Conservation (phyloP, 2,329 filamentous ascomycete genomes). For the Calonectria hawksworthii region DNA sequence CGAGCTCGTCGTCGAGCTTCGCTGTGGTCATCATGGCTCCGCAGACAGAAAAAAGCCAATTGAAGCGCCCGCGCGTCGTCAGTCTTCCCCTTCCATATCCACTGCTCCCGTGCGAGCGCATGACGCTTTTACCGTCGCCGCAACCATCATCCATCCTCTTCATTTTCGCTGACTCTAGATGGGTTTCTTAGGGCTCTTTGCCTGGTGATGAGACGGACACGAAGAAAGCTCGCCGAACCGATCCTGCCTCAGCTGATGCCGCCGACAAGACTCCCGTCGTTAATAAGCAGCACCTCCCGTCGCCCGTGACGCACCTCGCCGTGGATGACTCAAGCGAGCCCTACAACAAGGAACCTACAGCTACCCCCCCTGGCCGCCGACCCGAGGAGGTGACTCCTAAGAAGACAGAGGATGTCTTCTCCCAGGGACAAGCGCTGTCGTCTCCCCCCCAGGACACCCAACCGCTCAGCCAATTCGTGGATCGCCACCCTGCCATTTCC, state of each 20-base stretch:
- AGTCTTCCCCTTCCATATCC: constrained; percentile 51
- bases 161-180: constrained; percentile 40
- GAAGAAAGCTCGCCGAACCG: constrained; percentile 88
- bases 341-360: constrained; percentile 74
- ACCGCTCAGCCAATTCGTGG: constrained; percentile 79
- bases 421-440: constrained; percentile 61
- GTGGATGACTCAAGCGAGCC: constrained; percentile 71
- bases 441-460: constrained; percentile 75
- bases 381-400: constrained; percentile 68
- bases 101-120: constrained; percentile 7
- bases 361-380: constrained; percentile 75
- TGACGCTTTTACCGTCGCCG: constrained; percentile 16
- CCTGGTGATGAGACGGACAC: constrained; percentile 74
- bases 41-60: constrained; percentile 81
- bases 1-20: constrained; percentile 34
- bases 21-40: constrained; percentile 65
- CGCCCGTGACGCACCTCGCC: constrained; percentile 78
- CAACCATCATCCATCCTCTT: constrained; percentile 24
- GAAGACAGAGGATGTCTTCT: constrained; percentile 63
- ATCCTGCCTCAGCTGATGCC: constrained; percentile 73
- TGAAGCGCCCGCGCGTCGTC: constrained; percentile 88
- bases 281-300: constrained; percentile 80
- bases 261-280: constrained; percentile 71
- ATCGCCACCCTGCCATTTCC: constrained; percentile 78
- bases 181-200: constrained; percentile 69